phyloP scores from a whole-genome alignment of 2,329 filamentous ascomycete species.

The Botrytis elliptica region DNA sequence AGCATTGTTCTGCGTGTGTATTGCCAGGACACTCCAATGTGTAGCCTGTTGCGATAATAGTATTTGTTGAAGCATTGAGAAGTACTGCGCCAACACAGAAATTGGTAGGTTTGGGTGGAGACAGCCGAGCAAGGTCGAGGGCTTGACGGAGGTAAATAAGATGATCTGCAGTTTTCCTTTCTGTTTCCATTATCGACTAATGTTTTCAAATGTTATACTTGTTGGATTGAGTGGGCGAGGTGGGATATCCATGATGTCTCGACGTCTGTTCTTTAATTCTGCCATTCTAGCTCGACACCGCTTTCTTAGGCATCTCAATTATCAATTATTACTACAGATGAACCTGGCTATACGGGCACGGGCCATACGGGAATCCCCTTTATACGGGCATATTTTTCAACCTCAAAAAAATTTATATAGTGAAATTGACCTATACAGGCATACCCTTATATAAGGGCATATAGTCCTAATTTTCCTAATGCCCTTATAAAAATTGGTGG shows the following conservation, averaged over 20 bases:
- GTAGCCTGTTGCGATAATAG: constrained; percentile 76
- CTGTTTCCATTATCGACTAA: neutral
- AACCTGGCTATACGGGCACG: too few relatives aligned
- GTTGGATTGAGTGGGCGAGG: neutral
- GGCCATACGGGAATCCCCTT: too few relatives aligned
- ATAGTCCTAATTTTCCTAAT: too few relatives aligned
- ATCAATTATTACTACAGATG: too few relatives aligned
- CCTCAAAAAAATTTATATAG: too few relatives aligned
- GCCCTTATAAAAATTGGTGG: too few relatives aligned
- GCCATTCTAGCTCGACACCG: constrained; percentile 8
- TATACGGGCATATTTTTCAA: too few relatives aligned
- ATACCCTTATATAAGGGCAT: too few relatives aligned
- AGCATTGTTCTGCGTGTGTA: constrained; percentile 95
- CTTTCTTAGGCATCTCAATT: neutral
- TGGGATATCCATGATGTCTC: neutral
- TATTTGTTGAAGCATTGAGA: constrained; percentile 55
- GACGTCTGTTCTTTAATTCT: constrained; percentile 2
- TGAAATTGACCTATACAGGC: too few relatives aligned
- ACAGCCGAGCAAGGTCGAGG: constrained; percentile 72
- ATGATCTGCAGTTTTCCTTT: constrained; percentile 24
- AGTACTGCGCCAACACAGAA: constrained; percentile 95
- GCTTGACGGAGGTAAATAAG: constrained; percentile 64
- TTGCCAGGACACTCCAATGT: constrained; percentile 89
- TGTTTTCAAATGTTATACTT: neutral
- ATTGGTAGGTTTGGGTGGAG: constrained; percentile 84